Conservation (phyloP, 1,139 yeast genomes). For the Suhomyces bribrorum region DNA sequence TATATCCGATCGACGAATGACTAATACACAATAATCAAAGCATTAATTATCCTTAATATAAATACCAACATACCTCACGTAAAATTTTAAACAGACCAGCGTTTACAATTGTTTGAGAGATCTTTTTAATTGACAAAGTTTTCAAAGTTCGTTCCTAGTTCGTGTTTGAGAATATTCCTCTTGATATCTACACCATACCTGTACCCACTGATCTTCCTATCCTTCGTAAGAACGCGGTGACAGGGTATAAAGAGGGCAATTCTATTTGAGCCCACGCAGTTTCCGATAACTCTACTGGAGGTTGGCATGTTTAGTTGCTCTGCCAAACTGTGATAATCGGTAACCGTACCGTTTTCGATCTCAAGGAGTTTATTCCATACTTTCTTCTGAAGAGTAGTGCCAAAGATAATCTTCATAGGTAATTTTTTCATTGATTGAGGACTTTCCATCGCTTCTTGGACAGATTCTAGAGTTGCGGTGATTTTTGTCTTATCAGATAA, state of each 20-base stretch:
- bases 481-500: conserved; percentile 8
- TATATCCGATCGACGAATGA: no score
- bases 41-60: no score
- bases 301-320: conserved; percentile 17
- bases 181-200: conserved; percentile 25
- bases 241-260: conserved; percentile 29
- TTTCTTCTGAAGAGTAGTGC: conserved; percentile 24
- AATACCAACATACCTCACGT: no score
- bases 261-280: conserved; percentile 26
- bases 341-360: conserved; percentile 18
- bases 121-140: conserved; percentile 1
- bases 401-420: conserved; percentile 19
- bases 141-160: conserved; percentile 7
- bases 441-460: conserved; percentile 15
- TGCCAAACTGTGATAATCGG: conserved; percentile 22
- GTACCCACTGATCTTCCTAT: conserved; percentile 24
- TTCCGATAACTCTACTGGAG: conserved; percentile 26
- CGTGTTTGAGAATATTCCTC: conserved; percentile 13
- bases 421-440: conserved; percentile 12
- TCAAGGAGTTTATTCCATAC: conserved; percentile 24
- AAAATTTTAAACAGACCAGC: no score
- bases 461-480: conserved; percentile 15
- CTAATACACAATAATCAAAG: no score
- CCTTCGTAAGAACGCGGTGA: conserved; percentile 25
- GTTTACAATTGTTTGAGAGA: no score